phyloP scores from a whole-genome alignment of 768 basidiomycete genomes.

The Agaricus subrufescens region DNA sequence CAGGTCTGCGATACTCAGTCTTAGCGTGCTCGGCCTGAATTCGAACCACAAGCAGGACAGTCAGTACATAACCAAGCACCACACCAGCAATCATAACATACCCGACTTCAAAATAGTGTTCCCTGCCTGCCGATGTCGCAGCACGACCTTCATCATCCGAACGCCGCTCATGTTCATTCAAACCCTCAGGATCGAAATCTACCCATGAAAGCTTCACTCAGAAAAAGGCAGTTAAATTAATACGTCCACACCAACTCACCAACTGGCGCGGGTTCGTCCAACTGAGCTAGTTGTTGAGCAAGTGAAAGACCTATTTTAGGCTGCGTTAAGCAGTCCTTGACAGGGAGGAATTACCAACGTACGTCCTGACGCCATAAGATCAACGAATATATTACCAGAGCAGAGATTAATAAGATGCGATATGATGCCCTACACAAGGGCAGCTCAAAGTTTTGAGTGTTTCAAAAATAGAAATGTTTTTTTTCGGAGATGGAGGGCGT shows the following conservation, averaged over 20 bases:
- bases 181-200: conserved; percentile 78
- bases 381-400: neutral
- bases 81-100: conserved; percentile 26
- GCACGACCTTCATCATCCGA: conserved; percentile 37
- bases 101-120: conserved; percentile 88
- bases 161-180: conserved; percentile 41
- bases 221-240: neutral
- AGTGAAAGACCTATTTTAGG: conserved; percentile 46
- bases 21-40: conserved; percentile 62
- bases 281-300: conserved; percentile 76
- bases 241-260: conserved; percentile 38
- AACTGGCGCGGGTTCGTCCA: conserved; percentile 65
- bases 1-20: conserved; percentile 65
- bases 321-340: neutral
- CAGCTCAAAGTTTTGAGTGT: neutral
- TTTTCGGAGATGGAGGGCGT: too few relatives aligned
- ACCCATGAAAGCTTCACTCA: conserved; percentile 2
- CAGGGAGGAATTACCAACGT: neutral
- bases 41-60: neutral
- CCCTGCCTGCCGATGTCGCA: conserved; percentile 39
- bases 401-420: neutral
- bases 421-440: neutral
- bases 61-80: neutral
- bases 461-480: too few relatives aligned
- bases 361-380: conserved; percentile 18